Base-by-base conservation (phyloP, 768 basidiomycete genomes). In the Boletus rubescentipes region DNA sequence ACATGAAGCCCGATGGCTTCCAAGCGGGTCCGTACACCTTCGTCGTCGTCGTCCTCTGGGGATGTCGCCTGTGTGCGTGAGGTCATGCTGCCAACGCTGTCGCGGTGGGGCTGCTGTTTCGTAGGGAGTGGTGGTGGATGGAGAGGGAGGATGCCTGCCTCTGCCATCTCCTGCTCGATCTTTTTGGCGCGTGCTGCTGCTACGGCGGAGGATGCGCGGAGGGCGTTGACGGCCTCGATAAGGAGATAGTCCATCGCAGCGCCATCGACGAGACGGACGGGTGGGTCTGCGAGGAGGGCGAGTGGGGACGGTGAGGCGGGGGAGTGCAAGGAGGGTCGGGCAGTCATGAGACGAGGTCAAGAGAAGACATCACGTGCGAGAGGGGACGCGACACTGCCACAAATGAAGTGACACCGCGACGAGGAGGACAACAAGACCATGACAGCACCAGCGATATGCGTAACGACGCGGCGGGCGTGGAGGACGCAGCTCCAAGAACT, bases 1-100 rank as follows among this genome's bases (percentile, higher is more conserved):
- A 95, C 89, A 65, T 93, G 89, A 61, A 85, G 71, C 0, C 94
- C 94, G 29, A 98, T 91, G 8, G 83, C 77, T 68, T 96, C 93
- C 36, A 97, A 72, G 47, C 92, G 75, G 31, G 79, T 67, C 38
- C 84, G 73, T 11, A 92, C 69, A 9, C 78, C 87, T 46, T 89
- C 87, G 46, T 92, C 90, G 14, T 92, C 88, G 31, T 89, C 88
- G 54, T 87, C 86, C 26, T 65, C 62, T 1, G 51, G 4, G 10
- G 51, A 37, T 9, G 20, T 0, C 3, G 43, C 36, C 20, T 58
- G 40, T 18, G 62, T 48, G 21, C 63, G 65, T 0, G 66, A 61
- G 2, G 58, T 44, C 12, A 41, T 66, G 51, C 72, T 72, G n/a
- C 53, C 69, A 15, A 71, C 26, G 32, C 74, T 78, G 35, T 77